Base-by-base conservation (phyloP, 768 basidiomycete genomes). In the Filobasidium wieringae region DNA sequence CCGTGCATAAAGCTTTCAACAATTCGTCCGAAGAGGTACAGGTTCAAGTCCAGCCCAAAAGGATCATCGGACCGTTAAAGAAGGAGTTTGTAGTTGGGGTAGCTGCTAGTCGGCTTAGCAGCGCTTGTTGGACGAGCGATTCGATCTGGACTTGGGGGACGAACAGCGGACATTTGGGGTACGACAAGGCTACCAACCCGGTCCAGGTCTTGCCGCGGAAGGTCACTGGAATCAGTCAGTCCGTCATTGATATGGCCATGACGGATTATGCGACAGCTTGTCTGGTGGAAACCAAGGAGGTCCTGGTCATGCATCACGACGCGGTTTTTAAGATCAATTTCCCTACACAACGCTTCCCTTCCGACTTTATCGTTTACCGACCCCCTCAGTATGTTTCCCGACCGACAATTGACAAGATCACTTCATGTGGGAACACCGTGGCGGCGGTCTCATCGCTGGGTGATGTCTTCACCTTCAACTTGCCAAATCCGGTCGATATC, bases 111-210 rank as follows among this genome's bases (percentile, higher is more conserved):
- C 85, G 87, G 68, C 82, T 80, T 22, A 85, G 89, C 15, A 90
- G 87, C 14, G 89, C 83, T 5, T 92, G 89, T 72, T 95, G 88
- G 87, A 91, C 89, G 0, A 66, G 61, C 19, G 75, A 76, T 27
- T 58, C 71, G 4, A 68, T 77, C 2, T 77, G 68, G 68, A 75
- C 76, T 0, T 97, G 91, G 91, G 95, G 95, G 0, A 87, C 85
- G 26, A 95, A 96, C 72, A 80, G 79, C 39, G 95, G 95, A 0
- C 95, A 99, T 70, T 78, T 97, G 3, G 92, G 91, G 83, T 91
- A 91, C 63, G 85, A 88, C 61, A 86, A 81, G 68, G 73, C 75
- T 15, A 77, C 84, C 0, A 86, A 85, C 56, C 84, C 86, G 0
- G 76, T 86, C 1, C 90, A 93, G 71, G 69, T 86, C 4, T 68